These are phyloP conservation scores for Penicillium brevicompactum DNA, from an alignment of 2,329 filamentous ascomycete genomes.

Conservation along the genomic window DNA sequence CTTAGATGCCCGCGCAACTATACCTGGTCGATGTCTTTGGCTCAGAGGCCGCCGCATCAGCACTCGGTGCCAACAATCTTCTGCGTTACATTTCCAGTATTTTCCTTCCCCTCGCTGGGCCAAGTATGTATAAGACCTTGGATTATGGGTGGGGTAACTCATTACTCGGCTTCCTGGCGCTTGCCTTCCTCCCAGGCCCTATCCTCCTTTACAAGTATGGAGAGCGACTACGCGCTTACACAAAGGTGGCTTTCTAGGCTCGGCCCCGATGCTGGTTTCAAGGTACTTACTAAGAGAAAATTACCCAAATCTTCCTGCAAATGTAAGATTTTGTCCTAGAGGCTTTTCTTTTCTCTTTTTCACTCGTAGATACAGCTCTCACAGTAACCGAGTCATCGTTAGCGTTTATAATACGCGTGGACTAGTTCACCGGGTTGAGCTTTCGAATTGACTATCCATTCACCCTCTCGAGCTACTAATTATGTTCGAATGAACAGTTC, in stretches of 20 bases:
- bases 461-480: too few relatives aligned
- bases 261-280: background rate
- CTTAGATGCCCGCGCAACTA: slow-evolving; percentile 51
- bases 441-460: background rate
- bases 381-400: background rate
- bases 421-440: background rate
- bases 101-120: slow-evolving; percentile 56
- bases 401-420: background rate
- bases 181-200: slow-evolving; percentile 53
- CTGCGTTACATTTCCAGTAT: slow-evolving; percentile 54
- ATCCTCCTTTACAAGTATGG: slow-evolving; percentile 21
- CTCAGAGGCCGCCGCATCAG: slow-evolving; percentile 50
- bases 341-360: background rate
- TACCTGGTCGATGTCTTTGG: slow-evolving; percentile 48
- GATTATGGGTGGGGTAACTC: slow-evolving; percentile 39
- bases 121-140: slow-evolving; percentile 47
- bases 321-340: background rate
- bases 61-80: slow-evolving; percentile 49
- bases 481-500: too few relatives aligned
- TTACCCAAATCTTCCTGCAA: background rate
- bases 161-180: slow-evolving; percentile 11
- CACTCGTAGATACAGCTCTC: background rate
- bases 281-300: background rate
- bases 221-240: slow-evolving; percentile 40
- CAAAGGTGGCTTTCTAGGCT: background rate